A percentile compares a stretch with the other conserved stretches of the same genome.
These are phyloP conservation scores for Nigrospora oryzae DNA, from an alignment of 2,329 filamentous ascomycete species.

Conservation along the genomic window DNA sequence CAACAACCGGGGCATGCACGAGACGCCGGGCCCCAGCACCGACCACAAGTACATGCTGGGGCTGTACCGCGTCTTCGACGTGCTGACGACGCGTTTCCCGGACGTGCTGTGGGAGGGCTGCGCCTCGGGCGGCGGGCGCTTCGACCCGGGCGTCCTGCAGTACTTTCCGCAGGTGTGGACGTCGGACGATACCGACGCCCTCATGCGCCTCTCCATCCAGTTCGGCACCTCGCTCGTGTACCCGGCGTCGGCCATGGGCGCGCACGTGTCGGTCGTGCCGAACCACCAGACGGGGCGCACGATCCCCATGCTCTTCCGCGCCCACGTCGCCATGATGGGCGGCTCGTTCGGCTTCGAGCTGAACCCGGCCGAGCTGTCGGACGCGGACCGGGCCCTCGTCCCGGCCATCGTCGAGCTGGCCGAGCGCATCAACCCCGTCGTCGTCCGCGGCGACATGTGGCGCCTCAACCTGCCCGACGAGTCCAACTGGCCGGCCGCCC, in stretches of 20 bases:
- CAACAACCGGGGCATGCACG: constrained; percentile 57
- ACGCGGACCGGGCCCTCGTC: constrained; percentile 42
- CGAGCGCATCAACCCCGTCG: constrained; percentile 48
- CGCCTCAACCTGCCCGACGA: constrained; percentile 48
- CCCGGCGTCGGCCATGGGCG: constrained; percentile 54
- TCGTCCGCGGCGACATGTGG: constrained; percentile 51
- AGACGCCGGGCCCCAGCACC: constrained; percentile 42
- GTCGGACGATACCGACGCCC: constrained; percentile 55
- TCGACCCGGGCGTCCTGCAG: constrained; percentile 54
- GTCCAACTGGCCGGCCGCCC: constrained; percentile 53
- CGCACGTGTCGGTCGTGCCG: constrained; percentile 54
- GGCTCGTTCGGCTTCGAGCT: constrained; percentile 59
- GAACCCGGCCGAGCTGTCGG: constrained; percentile 41
- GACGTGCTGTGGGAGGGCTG: constrained; percentile 59
- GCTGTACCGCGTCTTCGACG: constrained; percentile 53
- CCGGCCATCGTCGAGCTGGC: constrained; percentile 45
- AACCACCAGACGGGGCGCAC: constrained; percentile 48
- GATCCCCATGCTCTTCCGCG: constrained; percentile 50
- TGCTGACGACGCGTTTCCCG: constrained; percentile 49
- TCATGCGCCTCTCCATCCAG: constrained; percentile 53
- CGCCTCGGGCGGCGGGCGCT: constrained; percentile 55
- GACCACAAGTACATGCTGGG: constrained; percentile 55
- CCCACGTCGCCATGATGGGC: constrained; percentile 61
- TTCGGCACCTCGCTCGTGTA: constrained; percentile 56
- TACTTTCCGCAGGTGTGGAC: constrained; percentile 62